Percentiles rank a stretch among this genome's conserved stretches.
phyloP scores from a whole-genome alignment of 2,329 filamentous ascomycete species.

The Ophiostoma novo-ulmi region DNA sequence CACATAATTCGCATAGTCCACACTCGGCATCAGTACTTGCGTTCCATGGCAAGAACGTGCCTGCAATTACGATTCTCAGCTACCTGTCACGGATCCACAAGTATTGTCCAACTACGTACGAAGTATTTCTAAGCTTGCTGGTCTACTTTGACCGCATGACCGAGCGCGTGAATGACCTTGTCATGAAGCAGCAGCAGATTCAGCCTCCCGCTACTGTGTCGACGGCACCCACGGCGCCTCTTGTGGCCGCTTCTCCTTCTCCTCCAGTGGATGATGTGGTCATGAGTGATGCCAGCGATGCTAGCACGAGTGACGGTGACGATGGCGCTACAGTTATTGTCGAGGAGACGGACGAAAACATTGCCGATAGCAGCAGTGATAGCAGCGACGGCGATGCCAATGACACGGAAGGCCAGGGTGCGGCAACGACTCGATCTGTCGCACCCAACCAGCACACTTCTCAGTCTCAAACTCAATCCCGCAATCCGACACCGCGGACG shows the following conservation, averaged over 20 bases:
- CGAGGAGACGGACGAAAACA: constrained; percentile 46
- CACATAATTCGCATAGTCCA: constrained; percentile 36
- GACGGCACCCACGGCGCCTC: constrained; percentile 25
- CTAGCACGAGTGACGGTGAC: constrained; percentile 25
- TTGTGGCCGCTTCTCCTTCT: neutral
- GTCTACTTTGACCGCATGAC: constrained; percentile 99
- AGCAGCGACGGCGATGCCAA: constrained; percentile 24
- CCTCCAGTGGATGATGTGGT: neutral
- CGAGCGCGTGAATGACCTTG: constrained; percentile 81
- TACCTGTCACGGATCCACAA: constrained; percentile 96
- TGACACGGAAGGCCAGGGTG: constrained; percentile 1
- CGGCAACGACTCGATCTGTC: neutral
- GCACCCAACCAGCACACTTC: neutral
- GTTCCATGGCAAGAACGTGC: constrained; percentile 97
- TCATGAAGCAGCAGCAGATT: constrained; percentile 59
- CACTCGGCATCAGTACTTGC: constrained; percentile 69
- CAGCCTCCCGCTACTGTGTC: constrained; percentile 19
- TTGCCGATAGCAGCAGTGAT: constrained; percentile 40
- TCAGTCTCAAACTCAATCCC: neutral
- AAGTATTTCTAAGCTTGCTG: constrained; percentile 89
- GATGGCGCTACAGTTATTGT: constrained; percentile 35
- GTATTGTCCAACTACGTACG: constrained; percentile 97
- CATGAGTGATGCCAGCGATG: constrained; percentile 17
- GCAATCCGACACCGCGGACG: neutral
- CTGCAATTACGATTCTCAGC: constrained; percentile 92